Evolutionary conservation across 1,139 yeast species (phyloP).

Genomic region (Blastobotrys apis): DNA sequence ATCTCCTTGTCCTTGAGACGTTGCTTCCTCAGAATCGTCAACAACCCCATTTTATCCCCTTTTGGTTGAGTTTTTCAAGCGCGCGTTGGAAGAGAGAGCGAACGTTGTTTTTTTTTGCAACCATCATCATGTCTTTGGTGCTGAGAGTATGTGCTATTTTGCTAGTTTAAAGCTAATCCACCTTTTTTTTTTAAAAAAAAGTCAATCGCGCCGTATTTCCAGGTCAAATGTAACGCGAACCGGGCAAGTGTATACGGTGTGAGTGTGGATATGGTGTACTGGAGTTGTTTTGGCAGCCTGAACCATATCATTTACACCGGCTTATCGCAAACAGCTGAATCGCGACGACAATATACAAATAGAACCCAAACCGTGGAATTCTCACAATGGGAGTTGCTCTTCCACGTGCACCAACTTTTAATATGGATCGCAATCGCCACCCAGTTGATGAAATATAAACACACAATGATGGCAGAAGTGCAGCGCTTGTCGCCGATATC

Average conservation of each 20-base stretch:
- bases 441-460: slow-evolving; percentile 9
- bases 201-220: slow-evolving; percentile 13
- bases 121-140: neutral
- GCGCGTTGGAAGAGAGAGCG: neutral
- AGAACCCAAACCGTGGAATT: neutral
- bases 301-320: slow-evolving; percentile 12
- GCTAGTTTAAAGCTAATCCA: neutral
- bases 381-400: neutral
- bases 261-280: slow-evolving; percentile 18
- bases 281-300: slow-evolving; percentile 15
- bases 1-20: slow-evolving; percentile 74
- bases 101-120: no score
- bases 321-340: slow-evolving; percentile 2
- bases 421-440: slow-evolving; percentile 3
- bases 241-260: slow-evolving; percentile 17
- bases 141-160: no score
- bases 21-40: slow-evolving; percentile 77
- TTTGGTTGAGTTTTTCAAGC: neutral
- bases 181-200: neutral
- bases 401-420: slow-evolving; percentile 2
- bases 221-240: slow-evolving; percentile 13
- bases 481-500: slow-evolving; percentile 12
- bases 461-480: slow-evolving; percentile 13
- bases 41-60: slow-evolving; percentile 60
- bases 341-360: slow-evolving; percentile 8